Percentiles rank a stretch among this genome's conserved stretches.
phyloP scores from a whole-genome alignment of 106 monocot genomes.

The Vanilla planifolia region DNA sequence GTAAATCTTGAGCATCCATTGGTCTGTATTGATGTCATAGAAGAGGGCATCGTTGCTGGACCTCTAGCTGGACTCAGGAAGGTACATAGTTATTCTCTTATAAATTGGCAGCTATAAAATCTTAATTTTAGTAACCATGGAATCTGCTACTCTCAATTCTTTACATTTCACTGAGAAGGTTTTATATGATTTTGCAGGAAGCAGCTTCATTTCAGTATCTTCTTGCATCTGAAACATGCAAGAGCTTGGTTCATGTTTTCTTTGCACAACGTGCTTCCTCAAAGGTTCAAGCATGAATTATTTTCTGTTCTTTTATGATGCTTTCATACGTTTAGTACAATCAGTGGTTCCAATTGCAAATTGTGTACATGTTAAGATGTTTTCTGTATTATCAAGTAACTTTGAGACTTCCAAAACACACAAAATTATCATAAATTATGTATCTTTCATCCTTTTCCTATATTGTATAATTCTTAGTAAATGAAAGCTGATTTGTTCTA shows the following conservation, averaged over 20 bases:
- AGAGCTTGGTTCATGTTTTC: conserved; percentile 83
- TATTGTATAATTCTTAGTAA: too few relatives aligned
- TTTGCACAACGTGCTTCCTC: conserved; percentile 59
- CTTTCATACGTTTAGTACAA: too few relatives aligned
- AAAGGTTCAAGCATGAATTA: conserved; percentile 24
- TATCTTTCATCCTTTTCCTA: too few relatives aligned
- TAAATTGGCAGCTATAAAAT: not conserved
- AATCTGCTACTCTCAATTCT: not conserved
- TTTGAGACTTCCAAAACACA: too few relatives aligned
- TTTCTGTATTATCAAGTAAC: too few relatives aligned
- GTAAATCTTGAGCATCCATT: conserved; percentile 62
- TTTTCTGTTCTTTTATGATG: conserved; percentile 1
- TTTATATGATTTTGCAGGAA: conserved; percentile 45
- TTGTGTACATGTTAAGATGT: too few relatives aligned
- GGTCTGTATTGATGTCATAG: conserved; percentile 84
- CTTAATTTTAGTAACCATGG: not conserved
- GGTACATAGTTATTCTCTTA: conserved; percentile 31
- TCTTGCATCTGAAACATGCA: conserved; percentile 55
- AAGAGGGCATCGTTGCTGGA: conserved; percentile 77
- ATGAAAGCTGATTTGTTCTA: too few relatives aligned
- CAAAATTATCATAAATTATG: too few relatives aligned
- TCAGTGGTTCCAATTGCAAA: too few relatives aligned
- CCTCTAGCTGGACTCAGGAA: conserved; percentile 75
- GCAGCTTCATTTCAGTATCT: conserved; percentile 39
- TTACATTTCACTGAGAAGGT: not conserved